Evolutionary conservation across 2,329 filamentous ascomycete genomes (phyloP), one percentile per base, ranked within the genome.

Genomic region (Thelonectria olida): DNA sequence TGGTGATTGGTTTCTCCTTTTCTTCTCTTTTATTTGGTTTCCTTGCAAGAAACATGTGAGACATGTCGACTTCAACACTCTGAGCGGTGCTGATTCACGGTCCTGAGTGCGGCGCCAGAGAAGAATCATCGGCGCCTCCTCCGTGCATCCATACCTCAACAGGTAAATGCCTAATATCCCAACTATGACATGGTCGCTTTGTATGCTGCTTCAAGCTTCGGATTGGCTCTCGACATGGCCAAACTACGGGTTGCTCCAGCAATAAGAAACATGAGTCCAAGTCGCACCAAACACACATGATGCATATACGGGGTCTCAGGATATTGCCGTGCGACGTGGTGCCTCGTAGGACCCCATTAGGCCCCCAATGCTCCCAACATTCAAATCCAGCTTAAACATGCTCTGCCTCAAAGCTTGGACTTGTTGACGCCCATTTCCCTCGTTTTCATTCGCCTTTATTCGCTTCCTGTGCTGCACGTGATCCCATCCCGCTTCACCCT

Each of bases 341-440:
- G 27, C 50, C 42, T 45, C 27, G 23, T 3, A 3, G 6, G 9
- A 19, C n/a, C 7, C 7, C 13, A 27, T 55, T 45, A 38, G 52
- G 42, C 52, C 15, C 31, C 31, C 15, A 34, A 34, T 34, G 31
- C 31, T 34, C 15, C 28, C 31, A n/a, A n/a, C n/a, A n/a, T n/a
- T 23, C 42, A 25, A 27, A 25, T 22, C 28, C 41, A 49, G 52
- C 51, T 49, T 58, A 51, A 39, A 25, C 23, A 17, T 55, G 58
- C 58, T 55, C 58, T 52, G 52, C 52, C 58, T 56, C 58, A 47
- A 56, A 61, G 58, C 58, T 55, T 51, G 58, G 47, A 34, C 47
- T 55, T 60, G 38, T 42, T 44, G 36, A 28, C 49, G 22, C 44
- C 57, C 38, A 28, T 41, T 50, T 59, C 50, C 31, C 45, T 49